Evolutionary conservation across 805 yeast genomes (phyloP), one percentile per base, ranked within the genome.

Genomic region (Tetrapisispora fleetii): DNA sequence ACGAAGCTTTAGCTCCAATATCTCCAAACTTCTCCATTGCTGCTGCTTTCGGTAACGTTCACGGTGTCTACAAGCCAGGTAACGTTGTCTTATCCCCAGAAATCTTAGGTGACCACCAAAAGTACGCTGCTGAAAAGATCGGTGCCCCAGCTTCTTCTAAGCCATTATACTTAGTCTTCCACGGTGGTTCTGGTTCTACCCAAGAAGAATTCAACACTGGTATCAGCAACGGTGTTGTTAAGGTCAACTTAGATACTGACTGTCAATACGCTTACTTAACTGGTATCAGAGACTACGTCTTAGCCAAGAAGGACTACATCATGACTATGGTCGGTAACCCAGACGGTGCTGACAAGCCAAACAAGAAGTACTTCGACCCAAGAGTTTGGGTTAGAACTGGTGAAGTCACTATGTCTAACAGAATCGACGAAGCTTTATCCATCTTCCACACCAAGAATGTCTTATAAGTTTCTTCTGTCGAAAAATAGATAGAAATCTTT

Each of bases 311-410:
- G 83, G 99, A 90, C 74, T 93, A 93, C 83, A 71, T 93, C 62
- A 61, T 78, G 76, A 56, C 84, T 50, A 85, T 74, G 74, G 96
- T 93, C 65, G 99, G 99, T 76, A 93, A 93, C 95, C 99, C 99
- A 76, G 96, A 91, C 19, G 99, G 98, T 73, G 91, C 77, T 50
- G 98, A 93, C 76, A 86, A 88, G 80, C 99, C 99, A 77, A 93
- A 93, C 91, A 93, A 93, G 90, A 93, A 93, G 79, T 89, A 76
- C 88, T 93, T 88, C 70, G 99, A 93, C 78, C 99, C 99, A 77
- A 91, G 99, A 83, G 98, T 90, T 74, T 93, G 99, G 99, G 97
- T 93, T 60, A 90, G 98, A 81, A 98, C 91, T 78, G 98, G 99
- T 80, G 99, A 93, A 81, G 89, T 89, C 89, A 89, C 97, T 68